phyloP scores from a whole-genome alignment of 345 rosid species.

The Lagerstroemia speciosa region DNA sequence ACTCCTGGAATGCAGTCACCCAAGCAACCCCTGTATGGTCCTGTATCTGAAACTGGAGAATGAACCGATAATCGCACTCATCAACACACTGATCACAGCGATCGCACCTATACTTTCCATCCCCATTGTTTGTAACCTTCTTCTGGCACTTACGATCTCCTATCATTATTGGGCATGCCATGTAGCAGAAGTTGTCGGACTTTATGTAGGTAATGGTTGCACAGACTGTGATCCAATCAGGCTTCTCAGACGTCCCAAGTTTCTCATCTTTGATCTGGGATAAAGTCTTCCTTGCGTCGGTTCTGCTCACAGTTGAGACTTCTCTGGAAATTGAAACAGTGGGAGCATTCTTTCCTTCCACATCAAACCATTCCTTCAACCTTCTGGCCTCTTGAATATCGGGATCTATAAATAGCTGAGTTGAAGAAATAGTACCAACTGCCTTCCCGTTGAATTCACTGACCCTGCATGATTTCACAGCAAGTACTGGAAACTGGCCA shows the following conservation, averaged over 20 bases:
- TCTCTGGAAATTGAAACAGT: constrained; percentile 73
- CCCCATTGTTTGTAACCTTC: constrained; percentile 85
- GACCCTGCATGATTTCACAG: constrained; percentile 66
- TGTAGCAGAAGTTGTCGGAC: constrained; percentile 78
- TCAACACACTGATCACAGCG: constrained; percentile 58
- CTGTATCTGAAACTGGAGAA: constrained; percentile 81
- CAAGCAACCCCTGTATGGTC: constrained; percentile 82
- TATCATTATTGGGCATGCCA: constrained; percentile 76
- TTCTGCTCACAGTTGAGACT: constrained; percentile 32
- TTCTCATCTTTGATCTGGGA: constrained; percentile 87
- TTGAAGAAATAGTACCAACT: constrained; percentile 63
- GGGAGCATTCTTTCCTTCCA: constrained; percentile 54
- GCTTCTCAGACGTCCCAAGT: constrained; percentile 86
- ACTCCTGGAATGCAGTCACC: constrained; percentile 89
- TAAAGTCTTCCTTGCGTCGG: constrained; percentile 54
- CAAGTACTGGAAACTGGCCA: constrained; percentile 69
- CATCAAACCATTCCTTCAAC: constrained; percentile 68
- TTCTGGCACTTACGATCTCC: constrained; percentile 82
- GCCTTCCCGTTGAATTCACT: constrained; percentile 79
- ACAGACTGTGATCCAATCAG: constrained; percentile 75
- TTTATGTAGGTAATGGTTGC: constrained; percentile 60
- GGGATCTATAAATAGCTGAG: constrained; percentile 67
- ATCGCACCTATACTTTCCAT: constrained; percentile 90
- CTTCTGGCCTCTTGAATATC: constrained; percentile 60
- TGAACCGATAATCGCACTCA: constrained; percentile 79